Evolutionary conservation across 441 rosid species (phyloP).

Genomic region (Corymbia citriodora): DNA sequence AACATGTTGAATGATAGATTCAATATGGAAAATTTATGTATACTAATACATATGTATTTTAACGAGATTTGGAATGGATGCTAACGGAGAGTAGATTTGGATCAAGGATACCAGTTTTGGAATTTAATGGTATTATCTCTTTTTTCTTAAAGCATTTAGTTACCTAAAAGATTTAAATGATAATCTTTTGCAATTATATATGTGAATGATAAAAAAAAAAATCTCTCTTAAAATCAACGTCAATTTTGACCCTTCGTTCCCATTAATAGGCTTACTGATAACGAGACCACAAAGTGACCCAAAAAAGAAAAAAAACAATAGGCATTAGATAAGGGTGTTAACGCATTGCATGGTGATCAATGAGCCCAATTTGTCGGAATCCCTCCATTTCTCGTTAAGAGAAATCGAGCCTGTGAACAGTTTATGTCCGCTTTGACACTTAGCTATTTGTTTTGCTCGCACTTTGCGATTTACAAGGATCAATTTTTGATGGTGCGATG

Average conservation of each 20-base stretch:
- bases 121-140: not conserved
- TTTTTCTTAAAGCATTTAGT: not conserved
- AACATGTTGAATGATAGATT: fast-evolving
- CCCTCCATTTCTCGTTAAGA: not conserved
- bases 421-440: not conserved
- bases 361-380: not conserved
- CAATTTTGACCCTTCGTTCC: not conserved
- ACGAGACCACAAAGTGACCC: not conserved
- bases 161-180: not conserved
- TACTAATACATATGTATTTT: not conserved
- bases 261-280: not conserved
- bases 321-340: not conserved
- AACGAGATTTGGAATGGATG: not conserved
- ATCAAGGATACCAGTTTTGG: not conserved
- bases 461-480: not conserved
- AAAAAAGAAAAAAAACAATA: too few species aligned
- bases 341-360: not conserved
- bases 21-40: not conserved
- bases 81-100: not conserved
- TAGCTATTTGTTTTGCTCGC: not conserved
- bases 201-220: not conserved
- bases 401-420: not conserved
- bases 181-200: not conserved
- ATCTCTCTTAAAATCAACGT: not conserved
- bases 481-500: not conserved